phyloP scores from a whole-genome alignment of 2,329 filamentous ascomycete species.

The Talaromyces sp. region DNA sequence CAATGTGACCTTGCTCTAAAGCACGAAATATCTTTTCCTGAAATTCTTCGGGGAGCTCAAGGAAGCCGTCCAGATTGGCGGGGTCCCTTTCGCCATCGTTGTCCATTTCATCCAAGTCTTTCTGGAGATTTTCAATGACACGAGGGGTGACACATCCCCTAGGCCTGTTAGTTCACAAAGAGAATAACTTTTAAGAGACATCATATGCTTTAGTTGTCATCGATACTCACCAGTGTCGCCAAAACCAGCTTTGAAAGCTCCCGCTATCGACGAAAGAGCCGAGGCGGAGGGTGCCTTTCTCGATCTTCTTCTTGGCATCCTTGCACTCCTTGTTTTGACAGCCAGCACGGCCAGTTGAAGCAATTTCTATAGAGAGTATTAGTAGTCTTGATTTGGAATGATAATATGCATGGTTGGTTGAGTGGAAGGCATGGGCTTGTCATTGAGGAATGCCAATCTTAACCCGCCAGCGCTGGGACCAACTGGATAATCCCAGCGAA shows the following conservation, averaged over 20 bases:
- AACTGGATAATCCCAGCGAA: background rate
- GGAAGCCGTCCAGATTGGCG: conserved; percentile 77
- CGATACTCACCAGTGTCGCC: conserved; percentile 78
- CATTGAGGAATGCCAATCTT: too few species aligned
- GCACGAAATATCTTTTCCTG: conserved; percentile 75
- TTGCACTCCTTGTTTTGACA: conserved; percentile 78
- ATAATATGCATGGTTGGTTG: background rate
- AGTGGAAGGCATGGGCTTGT: background rate
- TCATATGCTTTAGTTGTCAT: background rate
- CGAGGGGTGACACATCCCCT: conserved; percentile 89
- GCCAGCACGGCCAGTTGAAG: conserved; percentile 70
- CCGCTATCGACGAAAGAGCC: conserved; percentile 70
- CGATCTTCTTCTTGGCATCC: conserved; percentile 68
- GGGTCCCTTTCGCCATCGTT: conserved; percentile 48
- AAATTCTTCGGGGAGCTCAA: conserved; percentile 69
- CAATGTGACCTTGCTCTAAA: conserved; percentile 76
- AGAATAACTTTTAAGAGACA: background rate
- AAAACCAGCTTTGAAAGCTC: conserved; percentile 67
- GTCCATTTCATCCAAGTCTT: conserved; percentile 47
- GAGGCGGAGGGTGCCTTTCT: conserved; percentile 76
- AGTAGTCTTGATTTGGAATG: conserved; percentile 7
- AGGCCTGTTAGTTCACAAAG: background rate
- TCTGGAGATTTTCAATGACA: conserved; percentile 66
- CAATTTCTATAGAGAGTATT: conserved; percentile 60
- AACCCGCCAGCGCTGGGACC: background rate